phyloP scores from a whole-genome alignment of 176 grass and related monocot species.

The Oryza glumipatula region DNA sequence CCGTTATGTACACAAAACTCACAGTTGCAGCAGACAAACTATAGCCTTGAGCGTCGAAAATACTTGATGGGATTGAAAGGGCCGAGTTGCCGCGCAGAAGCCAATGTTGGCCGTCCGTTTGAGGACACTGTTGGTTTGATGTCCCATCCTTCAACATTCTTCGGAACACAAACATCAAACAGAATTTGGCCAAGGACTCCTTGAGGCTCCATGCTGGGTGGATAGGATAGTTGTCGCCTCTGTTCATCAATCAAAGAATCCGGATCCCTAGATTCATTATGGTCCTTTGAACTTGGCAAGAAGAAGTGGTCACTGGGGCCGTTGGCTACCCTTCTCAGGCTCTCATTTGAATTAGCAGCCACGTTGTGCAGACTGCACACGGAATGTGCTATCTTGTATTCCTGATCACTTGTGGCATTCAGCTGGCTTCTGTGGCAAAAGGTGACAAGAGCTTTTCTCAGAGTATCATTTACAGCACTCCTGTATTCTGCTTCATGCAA shows the following conservation, averaged over 20 bases:
- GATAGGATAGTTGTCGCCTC: slow-evolving; percentile 51
- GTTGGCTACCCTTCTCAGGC: slow-evolving; percentile 62
- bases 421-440: slow-evolving; percentile 72
- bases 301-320: slow-evolving; percentile 73
- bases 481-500: slow-evolving; percentile 74
- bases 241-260: slow-evolving; percentile 59
- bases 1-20: slow-evolving; percentile 69
- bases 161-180: slow-evolving; percentile 86
- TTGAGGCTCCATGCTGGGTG: slow-evolving; percentile 78
- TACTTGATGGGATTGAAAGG: slow-evolving; percentile 86
- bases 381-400: slow-evolving; percentile 72
- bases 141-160: slow-evolving; percentile 94
- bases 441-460: slow-evolving; percentile 61
- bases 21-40: slow-evolving; percentile 39
- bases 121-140: slow-evolving; percentile 74
- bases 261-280: slow-evolving; percentile 56
- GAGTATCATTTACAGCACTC: slow-evolving; percentile 61
- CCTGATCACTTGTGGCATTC: slow-evolving; percentile 40
- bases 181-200: slow-evolving; percentile 90
- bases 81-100: slow-evolving; percentile 52
- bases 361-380: slow-evolving; percentile 80
- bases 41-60: slow-evolving; percentile 83
- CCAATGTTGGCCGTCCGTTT: slow-evolving; percentile 54
- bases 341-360: slow-evolving; percentile 80
- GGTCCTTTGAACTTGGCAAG: slow-evolving; percentile 61